phyloP scores from a whole-genome alignment of 805 yeast genomes.

The Candida mattraensis region DNA sequence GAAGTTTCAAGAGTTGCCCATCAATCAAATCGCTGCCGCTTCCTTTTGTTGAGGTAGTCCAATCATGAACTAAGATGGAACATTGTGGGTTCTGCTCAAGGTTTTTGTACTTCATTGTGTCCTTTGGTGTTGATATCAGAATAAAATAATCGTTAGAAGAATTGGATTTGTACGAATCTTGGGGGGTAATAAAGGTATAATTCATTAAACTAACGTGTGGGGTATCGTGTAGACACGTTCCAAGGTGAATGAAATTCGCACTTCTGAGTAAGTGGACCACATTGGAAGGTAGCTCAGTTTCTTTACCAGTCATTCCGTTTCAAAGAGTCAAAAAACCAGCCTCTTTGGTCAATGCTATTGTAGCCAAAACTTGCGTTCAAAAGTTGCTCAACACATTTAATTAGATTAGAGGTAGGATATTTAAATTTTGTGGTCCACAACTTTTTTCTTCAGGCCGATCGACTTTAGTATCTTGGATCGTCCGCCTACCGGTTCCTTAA shows the following conservation, averaged over 20 bases:
- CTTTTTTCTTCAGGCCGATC: too few relatives aligned
- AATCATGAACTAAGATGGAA: constrained; percentile 84
- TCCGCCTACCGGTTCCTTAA: too few relatives aligned
- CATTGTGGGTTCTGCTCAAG: constrained; percentile 71
- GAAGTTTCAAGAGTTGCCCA: constrained; percentile 48
- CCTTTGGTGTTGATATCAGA: constrained; percentile 68
- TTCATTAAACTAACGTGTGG: constrained; percentile 95
- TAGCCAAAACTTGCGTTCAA: too few relatives aligned
- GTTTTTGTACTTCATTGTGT: constrained; percentile 75
- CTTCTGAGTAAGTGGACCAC: constrained; percentile 50
- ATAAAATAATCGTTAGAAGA: constrained; percentile 42
- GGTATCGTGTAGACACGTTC: constrained; percentile 62
- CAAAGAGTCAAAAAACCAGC: background rate
- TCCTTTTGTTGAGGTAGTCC: constrained; percentile 56
- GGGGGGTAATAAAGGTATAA: constrained; percentile 62
- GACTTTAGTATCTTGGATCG: too few relatives aligned
- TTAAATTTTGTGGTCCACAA: too few relatives aligned
- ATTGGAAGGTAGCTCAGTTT: constrained; percentile 31
- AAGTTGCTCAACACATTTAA: too few relatives aligned
- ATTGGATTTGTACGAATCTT: constrained; percentile 29
- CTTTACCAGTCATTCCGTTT: constrained; percentile 8
- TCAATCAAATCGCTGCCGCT: constrained; percentile 13
- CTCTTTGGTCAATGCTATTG: too few relatives aligned
- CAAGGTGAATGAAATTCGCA: constrained; percentile 78
- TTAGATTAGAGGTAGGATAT: too few relatives aligned